Evolutionary conservation across 2,329 filamentous ascomycete species (phyloP), one percentile per base, ranked within the genome.

Genomic region (Aureobasidium sp.): DNA sequence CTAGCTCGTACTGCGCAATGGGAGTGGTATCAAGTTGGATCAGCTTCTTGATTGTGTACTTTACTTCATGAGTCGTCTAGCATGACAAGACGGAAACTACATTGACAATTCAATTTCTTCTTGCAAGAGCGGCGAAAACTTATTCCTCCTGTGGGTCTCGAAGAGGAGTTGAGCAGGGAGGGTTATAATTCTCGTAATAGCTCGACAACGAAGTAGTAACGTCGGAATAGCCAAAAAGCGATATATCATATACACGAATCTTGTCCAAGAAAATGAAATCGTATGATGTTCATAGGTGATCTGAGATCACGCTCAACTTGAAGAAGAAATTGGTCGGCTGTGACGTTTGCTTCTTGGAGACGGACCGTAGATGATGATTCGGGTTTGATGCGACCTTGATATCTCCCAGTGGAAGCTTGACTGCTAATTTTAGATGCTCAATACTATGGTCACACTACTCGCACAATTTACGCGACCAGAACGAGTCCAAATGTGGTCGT

Each of bases 11-110:
- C 74, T 90, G 89, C 36, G 94, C 94, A 4, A 79, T 97, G 62
- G 94, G 94, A n/a, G 92, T 97, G 0, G 85, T 97, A 21, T 91
- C 91, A 3, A 97, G 94, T 76, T 97, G 93, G 93, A 70, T 97
- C 44, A 92, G 94, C 10, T 97, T 96, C 73, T 85, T 92, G 78
- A 89, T 96, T 36, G 91, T 97, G 55, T 97, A 93, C 76, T 92
- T 97, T 59, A 73, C 69, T 8, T 72, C 71, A 32, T 72, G 50
- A 27, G n/a, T 27, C 16, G 3, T 27, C 8, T n/a, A 57, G 34
- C 21, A 16, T 25, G n/a, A 50, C 3, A 25, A 14, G 30, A 25
- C 3, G 14, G 9, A 25, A 25, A 0, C 14, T 16, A 1, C 7
- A n/a, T 49, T 34, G 14, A 4, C 21, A 3, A 3, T 9, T 34